phyloP scores from a whole-genome alignment of 2,329 filamentous ascomycete species.

The Trichophyton verrucosum region DNA sequence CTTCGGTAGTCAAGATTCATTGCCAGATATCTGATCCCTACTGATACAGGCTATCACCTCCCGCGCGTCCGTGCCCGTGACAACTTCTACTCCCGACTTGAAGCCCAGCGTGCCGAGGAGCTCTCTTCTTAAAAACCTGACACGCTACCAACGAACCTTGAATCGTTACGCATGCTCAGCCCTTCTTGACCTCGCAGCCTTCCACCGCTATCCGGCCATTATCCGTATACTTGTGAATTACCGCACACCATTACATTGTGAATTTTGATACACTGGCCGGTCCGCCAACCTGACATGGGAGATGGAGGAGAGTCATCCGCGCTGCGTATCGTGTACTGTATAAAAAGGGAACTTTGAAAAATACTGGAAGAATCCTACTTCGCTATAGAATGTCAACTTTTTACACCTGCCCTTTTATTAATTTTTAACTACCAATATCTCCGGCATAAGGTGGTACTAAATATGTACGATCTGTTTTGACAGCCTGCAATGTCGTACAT shows the following conservation, averaged over 20 bases:
- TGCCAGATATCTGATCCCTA: background rate
- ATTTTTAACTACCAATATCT: background rate
- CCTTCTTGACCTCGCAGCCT: too few relatives aligned
- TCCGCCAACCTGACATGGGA: background rate
- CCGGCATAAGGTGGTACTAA: too few relatives aligned
- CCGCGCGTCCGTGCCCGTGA: conserved; percentile 52
- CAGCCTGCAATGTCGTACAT: background rate
- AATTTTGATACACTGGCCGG: background rate
- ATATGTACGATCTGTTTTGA: background rate
- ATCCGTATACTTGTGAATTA: background rate
- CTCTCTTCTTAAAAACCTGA: background rate
- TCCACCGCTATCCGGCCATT: background rate
- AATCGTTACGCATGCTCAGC: background rate
- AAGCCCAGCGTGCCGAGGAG: conserved; percentile 43
- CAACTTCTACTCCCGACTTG: conserved; percentile 50
- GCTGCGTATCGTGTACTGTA: background rate
- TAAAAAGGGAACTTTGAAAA: background rate
- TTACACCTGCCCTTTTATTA: background rate
- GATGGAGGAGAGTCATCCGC: background rate
- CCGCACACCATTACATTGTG: background rate
- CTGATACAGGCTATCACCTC: conserved; percentile 47
- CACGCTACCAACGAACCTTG: background rate
- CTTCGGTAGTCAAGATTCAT: background rate
- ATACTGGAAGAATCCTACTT: background rate
- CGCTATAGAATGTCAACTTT: background rate